phyloP scores from a whole-genome alignment of 352 stramenopile species.

The Blastocystis sp. region DNA sequence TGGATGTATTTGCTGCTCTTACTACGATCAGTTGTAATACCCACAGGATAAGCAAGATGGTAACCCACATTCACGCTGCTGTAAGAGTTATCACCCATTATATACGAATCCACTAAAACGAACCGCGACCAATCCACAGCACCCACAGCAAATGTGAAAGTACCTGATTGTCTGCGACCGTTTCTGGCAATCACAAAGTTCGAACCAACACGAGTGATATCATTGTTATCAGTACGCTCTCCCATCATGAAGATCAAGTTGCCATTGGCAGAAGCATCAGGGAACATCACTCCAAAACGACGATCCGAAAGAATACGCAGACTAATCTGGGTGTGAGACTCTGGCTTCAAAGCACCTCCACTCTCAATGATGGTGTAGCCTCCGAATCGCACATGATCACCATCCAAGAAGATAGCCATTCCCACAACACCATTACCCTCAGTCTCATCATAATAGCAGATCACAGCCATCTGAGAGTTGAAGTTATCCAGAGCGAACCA shows the following conservation, averaged over 20 bases:
- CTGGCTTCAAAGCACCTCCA: constrained; percentile 4
- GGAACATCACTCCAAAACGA: constrained; percentile 39
- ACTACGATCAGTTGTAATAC: constrained; percentile 19
- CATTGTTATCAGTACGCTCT: constrained; percentile 14
- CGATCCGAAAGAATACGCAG: constrained; percentile 7
- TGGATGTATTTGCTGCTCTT: constrained; percentile 1
- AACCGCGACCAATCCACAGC: background rate
- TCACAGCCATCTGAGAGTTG: background rate
- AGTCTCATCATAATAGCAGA: background rate
- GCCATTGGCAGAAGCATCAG: constrained; percentile 7
- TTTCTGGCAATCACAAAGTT: constrained; percentile 18
- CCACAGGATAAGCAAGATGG: constrained; percentile 8
- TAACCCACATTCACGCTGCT: background rate
- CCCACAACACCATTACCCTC: constrained; percentile 23
- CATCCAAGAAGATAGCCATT: constrained; percentile 12
- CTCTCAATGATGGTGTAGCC: background rate
- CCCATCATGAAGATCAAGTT: constrained; percentile 38
- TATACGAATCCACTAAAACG: constrained; percentile 1
- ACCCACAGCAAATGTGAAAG: background rate
- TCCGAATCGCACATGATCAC: background rate
- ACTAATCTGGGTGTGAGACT: background rate
- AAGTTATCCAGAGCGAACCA: constrained; percentile 51
- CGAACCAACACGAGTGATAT: background rate
- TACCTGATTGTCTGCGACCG: background rate
- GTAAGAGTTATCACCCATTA: background rate